Evolutionary conservation across 768 basidiomycete genomes (phyloP).

Genomic region (Tricholoma hemisulphureum): DNA sequence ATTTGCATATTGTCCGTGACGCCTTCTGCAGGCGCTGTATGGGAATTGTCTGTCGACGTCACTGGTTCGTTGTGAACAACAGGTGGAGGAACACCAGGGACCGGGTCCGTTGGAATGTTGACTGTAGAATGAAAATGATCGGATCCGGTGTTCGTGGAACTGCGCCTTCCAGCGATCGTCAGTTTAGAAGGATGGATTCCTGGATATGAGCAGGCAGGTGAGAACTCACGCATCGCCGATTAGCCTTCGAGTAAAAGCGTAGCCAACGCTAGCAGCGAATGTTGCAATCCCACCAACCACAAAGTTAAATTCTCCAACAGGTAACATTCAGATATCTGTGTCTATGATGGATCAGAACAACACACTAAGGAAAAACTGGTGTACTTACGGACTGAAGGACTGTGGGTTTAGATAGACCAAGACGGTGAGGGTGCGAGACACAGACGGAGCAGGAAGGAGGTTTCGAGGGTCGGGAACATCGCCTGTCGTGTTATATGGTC

Average conservation of each 20-base stretch:
- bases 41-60: background rate
- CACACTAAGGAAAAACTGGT: background rate
- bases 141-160: conserved; percentile 1
- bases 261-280: conserved; percentile 58
- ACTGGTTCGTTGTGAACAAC: background rate
- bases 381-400: conserved; percentile 1
- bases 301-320: conserved; percentile 52
- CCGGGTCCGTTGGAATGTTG: background rate
- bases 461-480: conserved; percentile 6
- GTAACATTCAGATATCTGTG: conserved; percentile 38
- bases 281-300: conserved; percentile 58
- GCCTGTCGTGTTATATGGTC: conserved; percentile 19
- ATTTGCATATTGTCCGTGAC: background rate
- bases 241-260: conserved; percentile 49
- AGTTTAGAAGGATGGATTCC: too few species aligned
- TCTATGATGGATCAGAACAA: background rate
- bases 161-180: conserved; percentile 8
- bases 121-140: conserved; percentile 5
- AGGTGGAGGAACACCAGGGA: background rate
- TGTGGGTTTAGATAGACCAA: background rate
- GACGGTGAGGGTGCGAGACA: background rate
- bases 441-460: background rate
- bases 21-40: background rate
- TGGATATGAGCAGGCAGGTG: conserved; percentile 7
- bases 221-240: conserved; percentile 29